Conservation (phyloP, 2,329 filamentous ascomycete species). For the Ilyonectria mors-panacis region DNA sequence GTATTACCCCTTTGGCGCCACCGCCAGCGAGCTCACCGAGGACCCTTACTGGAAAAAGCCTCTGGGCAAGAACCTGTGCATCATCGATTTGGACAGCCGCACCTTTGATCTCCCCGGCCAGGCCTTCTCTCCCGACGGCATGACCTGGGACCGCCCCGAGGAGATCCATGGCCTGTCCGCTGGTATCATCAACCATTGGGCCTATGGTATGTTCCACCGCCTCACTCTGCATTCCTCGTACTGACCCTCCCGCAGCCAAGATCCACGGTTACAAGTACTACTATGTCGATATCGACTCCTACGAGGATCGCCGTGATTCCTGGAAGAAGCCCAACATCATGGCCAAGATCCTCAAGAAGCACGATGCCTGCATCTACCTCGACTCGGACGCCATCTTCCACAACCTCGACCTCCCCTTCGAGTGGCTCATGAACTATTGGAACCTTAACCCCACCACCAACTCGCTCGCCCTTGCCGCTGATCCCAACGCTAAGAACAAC, state of each 20-base stretch:
- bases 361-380: slow-evolving; percentile 60
- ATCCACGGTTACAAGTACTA: slow-evolving; percentile 65
- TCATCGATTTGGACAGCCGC: slow-evolving; percentile 62
- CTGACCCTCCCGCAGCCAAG: slow-evolving; percentile 53
- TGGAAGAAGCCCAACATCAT: slow-evolving; percentile 63
- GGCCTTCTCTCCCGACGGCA: slow-evolving; percentile 53
- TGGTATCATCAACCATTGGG: slow-evolving; percentile 61
- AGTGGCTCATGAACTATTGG: slow-evolving; percentile 66
- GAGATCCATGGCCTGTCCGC: slow-evolving; percentile 56
- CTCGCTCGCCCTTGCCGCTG: slow-evolving; percentile 59
- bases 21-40: slow-evolving; percentile 50
- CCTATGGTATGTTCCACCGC: slow-evolving; percentile 53
- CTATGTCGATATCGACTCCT: slow-evolving; percentile 57
- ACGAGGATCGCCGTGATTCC: slow-evolving; percentile 59
- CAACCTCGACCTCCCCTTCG: slow-evolving; percentile 60
- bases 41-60: slow-evolving; percentile 51
- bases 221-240: background rate
- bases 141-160: slow-evolving; percentile 54
- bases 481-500: slow-evolving; percentile 57
- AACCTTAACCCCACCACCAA: slow-evolving; percentile 56
- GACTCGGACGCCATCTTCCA: slow-evolving; percentile 63
- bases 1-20: slow-evolving; percentile 53
- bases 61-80: slow-evolving; percentile 59
- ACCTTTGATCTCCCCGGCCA: slow-evolving; percentile 54
- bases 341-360: slow-evolving; percentile 59